These are phyloP conservation scores for Nicotiana tabacum DNA, from an alignment of 257 asterid species.

Conservation along the genomic window DNA sequence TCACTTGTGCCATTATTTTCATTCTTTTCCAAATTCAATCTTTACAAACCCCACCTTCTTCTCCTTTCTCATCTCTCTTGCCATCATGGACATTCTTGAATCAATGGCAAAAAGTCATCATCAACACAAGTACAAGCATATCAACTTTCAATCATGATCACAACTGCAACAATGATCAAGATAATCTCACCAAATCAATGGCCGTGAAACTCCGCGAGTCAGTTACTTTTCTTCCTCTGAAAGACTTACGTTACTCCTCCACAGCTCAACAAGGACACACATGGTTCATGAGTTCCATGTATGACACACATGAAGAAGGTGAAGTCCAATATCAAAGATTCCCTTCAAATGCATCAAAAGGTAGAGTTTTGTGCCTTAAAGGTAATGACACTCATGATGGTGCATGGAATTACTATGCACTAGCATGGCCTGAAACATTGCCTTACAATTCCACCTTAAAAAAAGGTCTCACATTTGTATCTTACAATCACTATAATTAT, in stretches of 20 bases:
- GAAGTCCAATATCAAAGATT: conserved; percentile 52
- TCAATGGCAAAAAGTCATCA: conserved; percentile 29
- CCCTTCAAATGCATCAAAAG: conserved; percentile 46
- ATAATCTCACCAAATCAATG: conserved; percentile 18
- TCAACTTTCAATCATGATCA: not conserved
- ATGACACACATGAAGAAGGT: conserved; percentile 51
- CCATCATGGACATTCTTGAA: conserved; percentile 31
- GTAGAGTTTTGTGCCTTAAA: conserved; percentile 48
- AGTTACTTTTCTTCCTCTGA: conserved; percentile 62
- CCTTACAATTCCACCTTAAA: conserved; percentile 44
- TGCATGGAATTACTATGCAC: conserved; percentile 61
- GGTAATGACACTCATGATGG: conserved; percentile 64
- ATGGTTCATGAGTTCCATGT: conserved; percentile 80
- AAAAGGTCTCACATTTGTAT: conserved; percentile 52
- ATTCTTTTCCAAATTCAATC: conserved; percentile 49
- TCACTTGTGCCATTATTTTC: conserved; percentile 31
- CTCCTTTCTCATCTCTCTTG: conserved; percentile 12
- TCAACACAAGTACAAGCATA: conserved; percentile 17
- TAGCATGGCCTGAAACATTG: conserved; percentile 57
- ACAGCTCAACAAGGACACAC: conserved; percentile 60
- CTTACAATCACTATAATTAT: conserved; percentile 57
- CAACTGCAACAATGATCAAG: conserved; percentile 11
- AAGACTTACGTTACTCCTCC: conserved; percentile 50
- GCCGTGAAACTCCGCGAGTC: conserved; percentile 34
- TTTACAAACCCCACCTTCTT: conserved; percentile 23